Base-by-base conservation (phyloP, 768 basidiomycete genomes). In the Symmetrospora coprosmae region DNA sequence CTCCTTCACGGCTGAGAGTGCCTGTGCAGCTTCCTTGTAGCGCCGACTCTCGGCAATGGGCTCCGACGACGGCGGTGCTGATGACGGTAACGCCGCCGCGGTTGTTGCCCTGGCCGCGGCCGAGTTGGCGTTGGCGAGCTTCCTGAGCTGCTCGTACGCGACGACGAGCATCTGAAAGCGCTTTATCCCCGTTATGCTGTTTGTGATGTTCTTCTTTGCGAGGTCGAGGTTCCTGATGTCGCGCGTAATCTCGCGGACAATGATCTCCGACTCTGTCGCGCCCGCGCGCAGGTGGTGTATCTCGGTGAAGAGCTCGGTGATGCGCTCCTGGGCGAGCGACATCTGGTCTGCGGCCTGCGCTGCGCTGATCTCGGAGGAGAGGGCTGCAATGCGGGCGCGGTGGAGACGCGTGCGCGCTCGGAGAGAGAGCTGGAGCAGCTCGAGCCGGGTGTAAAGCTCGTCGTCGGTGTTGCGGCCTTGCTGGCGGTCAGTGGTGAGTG, bases 281-380 rank as follows among this genome's bases (percentile, higher is more conserved):
- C 96, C 96, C 73, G 96, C 90, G 41, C 89, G 81, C 65, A 97
- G 94, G 58, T 85, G 84, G 35, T 85, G 90, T 82, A 96, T 92
- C 75, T 97, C 92, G 27, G 85, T 83, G 47, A 97, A 78, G 16
- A 97, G 78, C 69, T 94, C 92, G 21, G 85, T 89, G 53, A 99
- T 96, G 80, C 94, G 88, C 72, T 87, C 87, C 72, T 97, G 94
- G 31, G 94, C 89, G 50, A 83, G 74, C 55, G 84, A 82, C 85
- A 97, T 90, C 66, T 82, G 78, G 53, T 81, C 80, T n/a, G 85
- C 86, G 73, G 90, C 85, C 71, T 92, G 89, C 66, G 86, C 85
- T 13, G 73, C 74, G 65, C 77, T 77, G 53, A 96, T 73, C 69
- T 87, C 82, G 25, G 38, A n/a, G 23, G 43, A 17, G 25, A 58